These are phyloP conservation scores for Penicillium canariense DNA, from an alignment of 495 filamentous ascomycete genomes.

Conservation along the genomic window DNA sequence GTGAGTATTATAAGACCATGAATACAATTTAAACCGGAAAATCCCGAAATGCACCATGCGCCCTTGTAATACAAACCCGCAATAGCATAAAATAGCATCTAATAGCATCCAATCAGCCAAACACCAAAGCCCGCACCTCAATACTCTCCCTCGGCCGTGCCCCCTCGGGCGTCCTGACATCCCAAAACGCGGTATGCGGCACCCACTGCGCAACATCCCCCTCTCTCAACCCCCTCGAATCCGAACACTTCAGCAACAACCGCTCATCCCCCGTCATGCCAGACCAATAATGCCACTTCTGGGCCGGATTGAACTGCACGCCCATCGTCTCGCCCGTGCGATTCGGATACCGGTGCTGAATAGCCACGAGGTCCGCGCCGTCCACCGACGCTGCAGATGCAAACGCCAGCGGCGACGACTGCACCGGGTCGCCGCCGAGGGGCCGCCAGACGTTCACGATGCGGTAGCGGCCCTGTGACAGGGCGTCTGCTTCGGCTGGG, in stretches of 20 bases:
- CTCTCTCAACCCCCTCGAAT: constrained; percentile 47
- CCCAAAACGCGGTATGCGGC: constrained; percentile 79
- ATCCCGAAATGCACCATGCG: too few relatives aligned
- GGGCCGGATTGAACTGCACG: constrained; percentile 55
- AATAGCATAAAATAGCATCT: too few relatives aligned
- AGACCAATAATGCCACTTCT: constrained; percentile 77
- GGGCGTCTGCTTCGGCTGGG: constrained; percentile 51
- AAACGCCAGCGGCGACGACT: constrained; percentile 67
- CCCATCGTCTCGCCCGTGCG: constrained; percentile 75
- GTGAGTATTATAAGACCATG: too few relatives aligned
- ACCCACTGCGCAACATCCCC: constrained; percentile 61
- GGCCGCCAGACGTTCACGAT: constrained; percentile 91
- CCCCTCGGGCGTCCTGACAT: constrained; percentile 62
- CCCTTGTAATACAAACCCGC: too few relatives aligned
- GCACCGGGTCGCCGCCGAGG: constrained; percentile 64
- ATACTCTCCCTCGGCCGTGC: constrained; percentile 73
- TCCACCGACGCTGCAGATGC: constrained; percentile 59
- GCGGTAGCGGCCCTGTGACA: constrained; percentile 64
- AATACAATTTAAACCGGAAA: too few relatives aligned
- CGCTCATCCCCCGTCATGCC: constrained; percentile 75
- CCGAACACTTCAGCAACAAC: constrained; percentile 79
- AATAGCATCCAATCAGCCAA: constrained; percentile 70
- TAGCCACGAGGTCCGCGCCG: constrained; percentile 58
- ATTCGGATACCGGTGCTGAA: constrained; percentile 74
- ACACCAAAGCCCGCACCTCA: constrained; percentile 80